phyloP scores from a whole-genome alignment of 2,329 filamentous ascomycete genomes.

The Trichoderma sp. region DNA sequence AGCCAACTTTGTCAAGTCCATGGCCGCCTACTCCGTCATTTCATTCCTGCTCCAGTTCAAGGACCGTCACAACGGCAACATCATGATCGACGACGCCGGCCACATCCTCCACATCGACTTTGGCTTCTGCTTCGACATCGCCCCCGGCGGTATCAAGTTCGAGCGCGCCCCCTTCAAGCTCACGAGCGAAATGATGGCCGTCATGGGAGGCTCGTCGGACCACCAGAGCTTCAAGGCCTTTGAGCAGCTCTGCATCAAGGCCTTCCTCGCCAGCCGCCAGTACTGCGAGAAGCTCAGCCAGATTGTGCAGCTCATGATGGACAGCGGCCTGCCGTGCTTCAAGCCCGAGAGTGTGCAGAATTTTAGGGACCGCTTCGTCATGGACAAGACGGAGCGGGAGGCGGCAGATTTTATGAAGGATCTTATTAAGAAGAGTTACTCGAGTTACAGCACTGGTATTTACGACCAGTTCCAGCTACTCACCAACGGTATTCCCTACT shows the following conservation, averaged over 20 bases:
- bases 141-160: constrained; percentile 94
- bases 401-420: constrained; percentile 93
- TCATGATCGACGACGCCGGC: constrained; percentile 97
- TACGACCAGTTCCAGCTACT: constrained; percentile 98
- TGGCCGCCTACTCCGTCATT: constrained; percentile 98
- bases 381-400: constrained; percentile 88
- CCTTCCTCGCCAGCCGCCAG: constrained; percentile 84
- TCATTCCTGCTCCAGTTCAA: constrained; percentile 98
- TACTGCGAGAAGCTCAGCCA: constrained; percentile 88
- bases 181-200: constrained; percentile 96
- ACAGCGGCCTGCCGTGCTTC: constrained; percentile 94
- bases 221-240: constrained; percentile 94
- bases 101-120: constrained; percentile 99
- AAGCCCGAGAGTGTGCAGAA: constrained; percentile 93
- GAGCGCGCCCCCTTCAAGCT: constrained; percentile 98
- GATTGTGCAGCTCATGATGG: constrained; percentile 92
- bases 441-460: constrained; percentile 86
- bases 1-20: constrained; percentile 97
- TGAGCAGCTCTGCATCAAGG: constrained; percentile 93
- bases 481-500: constrained; percentile 97
- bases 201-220: constrained; percentile 87
- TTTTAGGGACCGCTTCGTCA: constrained; percentile 88
- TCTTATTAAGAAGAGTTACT: constrained; percentile 85
- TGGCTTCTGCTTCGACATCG: constrained; percentile 99
- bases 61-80: constrained; percentile 98